Base-by-base conservation (phyloP, 2,329 filamentous ascomycete species). In the Podosphaera fusca region DNA sequence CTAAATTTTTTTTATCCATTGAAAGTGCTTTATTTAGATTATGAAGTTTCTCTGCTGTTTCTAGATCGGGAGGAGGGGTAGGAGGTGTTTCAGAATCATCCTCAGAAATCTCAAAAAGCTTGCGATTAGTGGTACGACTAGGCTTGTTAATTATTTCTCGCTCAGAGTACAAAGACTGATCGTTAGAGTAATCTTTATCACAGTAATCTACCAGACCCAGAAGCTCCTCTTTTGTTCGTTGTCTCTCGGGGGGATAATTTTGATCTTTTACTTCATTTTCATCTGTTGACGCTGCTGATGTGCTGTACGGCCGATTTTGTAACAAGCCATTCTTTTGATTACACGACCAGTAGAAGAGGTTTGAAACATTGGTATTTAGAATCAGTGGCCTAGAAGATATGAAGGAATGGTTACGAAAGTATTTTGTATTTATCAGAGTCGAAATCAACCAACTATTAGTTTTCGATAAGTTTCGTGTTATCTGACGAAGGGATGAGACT, bases 61-160 rank as follows among this genome's bases (percentile, higher is more conserved):
- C 61, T 14, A 60, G 38, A 52, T 64, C 59, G 14, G 64, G 61
- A 55, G 64, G 64, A 66, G 65, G 67, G 12, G 62, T 61, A 56
- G 63, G 59, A 55, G 63, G 40, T 4, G 61, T 59, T 58, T 63
- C 65, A 64, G 64, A 67, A 58, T 68, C 64, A 58, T 81, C 77
- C 33, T 73, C 69, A n/a, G 64, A 65, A 31, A 68, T 71, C 55
- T 79, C 73, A 1, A 77, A 78, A 9, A 81, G 67, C 2, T 65
- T 68, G 4, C 80, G 60, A 6, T 70, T 68, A 0, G 75, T 75
- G 0, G 71, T 73, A 57, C 76, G 71, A 1, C 75, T 66, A 6
- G 69, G 69, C 7, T 78, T 77, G 62, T 78, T 80, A 12, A 74
- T 72, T 7, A 59, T 62, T 0, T 77, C 78, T 58, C 80, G 75